Conservation (phyloP, 2,329 filamentous ascomycete species). For the Helotiales sp. region DNA sequence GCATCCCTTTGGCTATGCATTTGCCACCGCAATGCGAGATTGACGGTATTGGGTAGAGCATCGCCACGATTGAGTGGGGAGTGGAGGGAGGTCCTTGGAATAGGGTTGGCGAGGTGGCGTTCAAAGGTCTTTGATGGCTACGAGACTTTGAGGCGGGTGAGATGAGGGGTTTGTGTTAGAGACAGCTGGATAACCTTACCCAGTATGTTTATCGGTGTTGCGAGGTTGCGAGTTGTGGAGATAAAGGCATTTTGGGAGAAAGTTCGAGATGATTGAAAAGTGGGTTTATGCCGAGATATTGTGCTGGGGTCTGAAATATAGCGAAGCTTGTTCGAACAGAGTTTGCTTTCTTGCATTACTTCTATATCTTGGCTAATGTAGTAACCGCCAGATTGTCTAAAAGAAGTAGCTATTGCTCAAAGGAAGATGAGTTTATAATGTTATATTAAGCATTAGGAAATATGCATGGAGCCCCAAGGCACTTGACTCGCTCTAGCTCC, state of each 20-base stretch:
- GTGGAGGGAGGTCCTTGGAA: neutral
- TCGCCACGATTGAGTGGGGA: conserved; percentile 2
- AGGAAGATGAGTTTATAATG: too few species aligned
- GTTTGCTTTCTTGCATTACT: neutral
- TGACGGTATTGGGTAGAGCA: neutral
- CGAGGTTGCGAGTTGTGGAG: too few species aligned
- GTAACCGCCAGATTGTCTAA: too few species aligned
- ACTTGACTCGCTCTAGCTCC: too few species aligned
- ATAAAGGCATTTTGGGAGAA: too few species aligned
- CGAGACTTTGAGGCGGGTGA: neutral
- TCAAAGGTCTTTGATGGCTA: neutral
- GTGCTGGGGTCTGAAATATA: neutral
- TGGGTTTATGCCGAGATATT: neutral
- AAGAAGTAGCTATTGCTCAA: too few species aligned
- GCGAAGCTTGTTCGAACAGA: neutral
- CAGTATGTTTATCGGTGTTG: too few species aligned
- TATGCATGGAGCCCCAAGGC: too few species aligned
- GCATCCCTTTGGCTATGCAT: neutral
- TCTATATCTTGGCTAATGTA: too few species aligned
- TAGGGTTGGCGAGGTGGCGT: neutral
- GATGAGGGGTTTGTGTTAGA: neutral
- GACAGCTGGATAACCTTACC: neutral
- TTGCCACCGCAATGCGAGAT: conserved; percentile 9
- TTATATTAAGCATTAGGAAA: too few species aligned
- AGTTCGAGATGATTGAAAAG: neutral